phyloP scores from a whole-genome alignment of 257 asterid genomes.

The Solanum rostratum region DNA sequence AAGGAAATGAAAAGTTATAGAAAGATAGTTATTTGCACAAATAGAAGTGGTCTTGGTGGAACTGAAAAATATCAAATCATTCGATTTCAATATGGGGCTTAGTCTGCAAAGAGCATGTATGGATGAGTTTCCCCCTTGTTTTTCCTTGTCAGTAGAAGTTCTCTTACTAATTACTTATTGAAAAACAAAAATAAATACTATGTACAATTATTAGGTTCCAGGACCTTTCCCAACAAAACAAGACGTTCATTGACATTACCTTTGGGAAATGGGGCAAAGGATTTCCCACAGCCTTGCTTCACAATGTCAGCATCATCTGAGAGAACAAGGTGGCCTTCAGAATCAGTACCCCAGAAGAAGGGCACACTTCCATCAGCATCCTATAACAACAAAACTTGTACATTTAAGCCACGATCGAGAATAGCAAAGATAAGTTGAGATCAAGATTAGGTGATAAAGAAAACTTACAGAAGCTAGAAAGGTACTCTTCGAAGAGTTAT shows the following conservation, averaged over 20 bases:
- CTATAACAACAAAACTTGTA: slow-evolving; percentile 16
- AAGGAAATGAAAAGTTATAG: background rate
- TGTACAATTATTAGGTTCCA: background rate
- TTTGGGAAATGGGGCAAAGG: slow-evolving; percentile 88
- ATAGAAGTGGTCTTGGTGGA: background rate
- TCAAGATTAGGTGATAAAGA: background rate
- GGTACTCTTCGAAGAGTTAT: slow-evolving; percentile 40
- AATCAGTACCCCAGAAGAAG: slow-evolving; percentile 86
- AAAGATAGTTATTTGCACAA: background rate
- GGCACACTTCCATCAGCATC: slow-evolving; percentile 75
- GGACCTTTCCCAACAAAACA: background rate
- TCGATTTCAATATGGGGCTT: background rate
- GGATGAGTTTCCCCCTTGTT: background rate
- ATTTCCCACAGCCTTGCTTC: slow-evolving; percentile 86
- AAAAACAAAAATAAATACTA: background rate
- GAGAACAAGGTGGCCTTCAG: slow-evolving; percentile 77
- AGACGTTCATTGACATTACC: slow-evolving; percentile 26
- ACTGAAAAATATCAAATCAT: background rate
- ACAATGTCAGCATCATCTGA: slow-evolving; percentile 62
- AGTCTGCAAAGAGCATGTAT: background rate
- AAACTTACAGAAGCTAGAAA: slow-evolving; percentile 70
- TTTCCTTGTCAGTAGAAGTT: background rate
- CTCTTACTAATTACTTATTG: background rate
- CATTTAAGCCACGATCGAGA: background rate
- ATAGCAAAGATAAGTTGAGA: background rate